Percentiles rank a stretch among this genome's conserved stretches.
Conservation (phyloP, 352 stramenopile genomes). For the Phytophthora constricta region DNA sequence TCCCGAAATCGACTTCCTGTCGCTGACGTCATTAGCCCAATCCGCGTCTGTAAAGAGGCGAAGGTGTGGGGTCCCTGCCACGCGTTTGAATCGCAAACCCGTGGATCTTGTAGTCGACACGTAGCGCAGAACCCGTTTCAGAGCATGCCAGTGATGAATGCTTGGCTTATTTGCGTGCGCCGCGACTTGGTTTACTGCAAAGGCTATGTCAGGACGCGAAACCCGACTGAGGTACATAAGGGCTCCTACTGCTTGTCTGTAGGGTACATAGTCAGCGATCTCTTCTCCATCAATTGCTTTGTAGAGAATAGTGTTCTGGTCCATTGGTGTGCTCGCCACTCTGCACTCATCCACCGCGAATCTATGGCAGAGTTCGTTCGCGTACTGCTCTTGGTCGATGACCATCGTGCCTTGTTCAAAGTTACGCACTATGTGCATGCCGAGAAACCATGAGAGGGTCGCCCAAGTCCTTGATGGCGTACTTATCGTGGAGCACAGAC, state of each 20-base stretch:
- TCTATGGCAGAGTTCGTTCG: neutral
- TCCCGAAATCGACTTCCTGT: neutral
- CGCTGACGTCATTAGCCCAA: neutral
- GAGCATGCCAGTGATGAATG: neutral
- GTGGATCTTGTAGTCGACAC: neutral
- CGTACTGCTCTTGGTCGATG: slow-evolving; percentile 12
- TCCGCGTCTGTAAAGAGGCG: slow-evolving; percentile 4
- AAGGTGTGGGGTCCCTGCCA: neutral
- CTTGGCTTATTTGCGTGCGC: neutral
- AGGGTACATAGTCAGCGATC: neutral
- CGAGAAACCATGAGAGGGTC: slow-evolving; percentile 7
- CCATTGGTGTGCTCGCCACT: neutral
- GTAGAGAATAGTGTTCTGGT: slow-evolving; percentile 1
- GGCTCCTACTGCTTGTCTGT: slow-evolving; percentile 6
- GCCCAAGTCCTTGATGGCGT: slow-evolving; percentile 9
- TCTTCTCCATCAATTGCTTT: neutral
- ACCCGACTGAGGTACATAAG: slow-evolving; percentile 10
- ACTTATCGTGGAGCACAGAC: neutral
- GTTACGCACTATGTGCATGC: neutral
- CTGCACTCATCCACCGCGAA: slow-evolving; percentile 3
- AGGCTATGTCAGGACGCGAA: slow-evolving; percentile 3
- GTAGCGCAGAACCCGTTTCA: slow-evolving; percentile 9
- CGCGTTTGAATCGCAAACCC: neutral
- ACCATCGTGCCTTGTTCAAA: neutral
- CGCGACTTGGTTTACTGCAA: slow-evolving; percentile 5